phyloP scores from a whole-genome alignment of 345 rosid species.

The Melaleuca quinquenervia region DNA sequence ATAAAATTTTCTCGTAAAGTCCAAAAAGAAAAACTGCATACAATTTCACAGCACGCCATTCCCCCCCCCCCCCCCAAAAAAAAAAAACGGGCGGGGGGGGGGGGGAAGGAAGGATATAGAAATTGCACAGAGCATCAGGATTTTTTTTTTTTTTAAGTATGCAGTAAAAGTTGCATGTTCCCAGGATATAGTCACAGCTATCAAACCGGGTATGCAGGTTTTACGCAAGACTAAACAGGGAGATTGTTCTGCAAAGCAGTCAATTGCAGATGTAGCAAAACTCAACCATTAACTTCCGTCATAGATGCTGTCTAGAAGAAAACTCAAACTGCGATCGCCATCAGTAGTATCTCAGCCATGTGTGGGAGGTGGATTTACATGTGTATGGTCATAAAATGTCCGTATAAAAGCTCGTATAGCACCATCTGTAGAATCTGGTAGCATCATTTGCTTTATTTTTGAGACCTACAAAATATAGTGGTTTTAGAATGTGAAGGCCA shows the following conservation, averaged over 20 bases:
- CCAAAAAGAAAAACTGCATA: not conserved
- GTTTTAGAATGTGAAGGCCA: not conserved
- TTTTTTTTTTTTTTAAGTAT: too few species aligned
- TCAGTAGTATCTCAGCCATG: not conserved
- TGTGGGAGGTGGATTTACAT: conserved; percentile 17
- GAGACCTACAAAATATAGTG: conserved; percentile 32
- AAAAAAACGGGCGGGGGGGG: too few species aligned
- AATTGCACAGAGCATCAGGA: too few species aligned
- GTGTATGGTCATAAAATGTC: conserved; percentile 76
- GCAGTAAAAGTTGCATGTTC: not conserved
- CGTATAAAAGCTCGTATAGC: conserved; percentile 63
- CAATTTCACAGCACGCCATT: not conserved
- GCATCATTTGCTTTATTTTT: conserved; percentile 80
- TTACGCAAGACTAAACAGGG: not conserved
- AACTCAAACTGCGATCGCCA: not conserved
- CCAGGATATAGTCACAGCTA: not conserved
- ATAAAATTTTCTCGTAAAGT: not conserved
- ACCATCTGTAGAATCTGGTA: conserved; percentile 49
- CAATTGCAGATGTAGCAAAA: not conserved
- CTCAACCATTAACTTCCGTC: not conserved
- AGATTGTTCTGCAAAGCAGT: not conserved
- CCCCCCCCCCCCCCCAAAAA: too few species aligned
- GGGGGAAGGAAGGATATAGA: too few species aligned
- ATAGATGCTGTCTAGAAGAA: not conserved
- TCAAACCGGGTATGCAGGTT: not conserved